Base-by-base conservation (phyloP, 2,329 filamentous ascomycete genomes). In the Nothopassalora personata region DNA sequence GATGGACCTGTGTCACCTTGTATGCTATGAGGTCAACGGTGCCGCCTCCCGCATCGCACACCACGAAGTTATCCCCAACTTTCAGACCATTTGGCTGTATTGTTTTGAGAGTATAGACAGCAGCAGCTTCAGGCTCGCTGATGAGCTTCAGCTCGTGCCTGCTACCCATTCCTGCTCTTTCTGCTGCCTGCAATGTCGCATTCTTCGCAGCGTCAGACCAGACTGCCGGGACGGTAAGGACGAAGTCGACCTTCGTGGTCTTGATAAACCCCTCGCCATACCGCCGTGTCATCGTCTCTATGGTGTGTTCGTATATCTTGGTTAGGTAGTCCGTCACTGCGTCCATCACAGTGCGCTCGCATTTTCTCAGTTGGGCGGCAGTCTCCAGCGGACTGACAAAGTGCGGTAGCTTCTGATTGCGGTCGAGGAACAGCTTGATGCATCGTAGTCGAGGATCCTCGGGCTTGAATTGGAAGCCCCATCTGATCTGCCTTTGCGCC, bases 171-270 rank as follows among this genome's bases (percentile, higher is more conserved):
- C 89, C 90, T 0, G 89, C 90, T 59, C 85, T 79, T 75, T 91
- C 87, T 10, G 89, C 89, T 5, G 89, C 90, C 70, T 88, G 83
- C 52, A 91, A 74, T 1, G 89, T 93, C 5, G 88, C 89, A 72
- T 91, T 89, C 76, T 92, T 93, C n/a, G 89, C 90, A 0, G 87
- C 84, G 71, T 94, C 90, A 27, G 86, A 90, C 90, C 90, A 94
- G 7, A 93, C 88, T 7, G 90, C 90, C 7, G 90, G 90, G 54
- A 89, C 90, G 0, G 89, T 93, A 57, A 94, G 79, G 52, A 93
- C 88, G 67, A 90, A 92, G 62, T 92, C 86, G 43, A 91, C 85
- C 67, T 85, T 86, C 5, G 88, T 91, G 7, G 83, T 84, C 6
- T 83, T 82, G 85, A 92, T 90, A 68, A 93, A 92, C 0, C 85